phyloP scores from a whole-genome alignment of 805 yeast species.

The Wickerhamomyces silvicola region DNA sequence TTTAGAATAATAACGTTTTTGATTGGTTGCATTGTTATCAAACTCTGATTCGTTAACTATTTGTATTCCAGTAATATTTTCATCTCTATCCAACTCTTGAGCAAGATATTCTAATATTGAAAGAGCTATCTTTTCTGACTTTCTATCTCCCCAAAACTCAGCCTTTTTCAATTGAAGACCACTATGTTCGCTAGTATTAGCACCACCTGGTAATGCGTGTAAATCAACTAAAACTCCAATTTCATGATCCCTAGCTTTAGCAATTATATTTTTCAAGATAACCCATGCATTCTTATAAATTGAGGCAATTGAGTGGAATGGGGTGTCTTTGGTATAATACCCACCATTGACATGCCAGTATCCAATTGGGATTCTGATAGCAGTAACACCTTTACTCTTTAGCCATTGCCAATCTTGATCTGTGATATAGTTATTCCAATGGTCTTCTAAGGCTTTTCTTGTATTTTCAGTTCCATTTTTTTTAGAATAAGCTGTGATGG shows the following conservation, averaged over 20 bases:
- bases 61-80: constrained; percentile 77
- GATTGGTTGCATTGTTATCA: constrained; percentile 44
- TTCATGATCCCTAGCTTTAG: constrained; percentile 49
- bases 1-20: constrained; percentile 53
- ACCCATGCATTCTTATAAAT: constrained; percentile 78
- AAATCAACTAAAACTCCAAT: constrained; percentile 79
- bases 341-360: constrained; percentile 83
- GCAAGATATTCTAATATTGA: constrained; percentile 56
- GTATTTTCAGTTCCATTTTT: constrained; percentile 50
- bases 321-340: constrained; percentile 47
- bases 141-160: constrained; percentile 52
- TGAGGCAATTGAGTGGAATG: constrained; percentile 44
- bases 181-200: constrained; percentile 79
- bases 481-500: constrained; percentile 44
- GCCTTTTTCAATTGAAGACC: constrained; percentile 59
- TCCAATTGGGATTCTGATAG: constrained; percentile 84
- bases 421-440: constrained; percentile 57
- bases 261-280: constrained; percentile 46
- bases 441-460: constrained; percentile 45
- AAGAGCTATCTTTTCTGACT: constrained; percentile 38
- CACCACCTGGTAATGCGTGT: constrained; percentile 91
- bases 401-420: constrained; percentile 82
- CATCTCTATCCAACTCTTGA: constrained; percentile 45
- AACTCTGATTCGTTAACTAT: constrained; percentile 80
- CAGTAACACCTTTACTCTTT: constrained; percentile 57